These are phyloP conservation scores for Phytophthora pinifolia DNA, from an alignment of 352 stramenopile species.

Conservation along the genomic window DNA sequence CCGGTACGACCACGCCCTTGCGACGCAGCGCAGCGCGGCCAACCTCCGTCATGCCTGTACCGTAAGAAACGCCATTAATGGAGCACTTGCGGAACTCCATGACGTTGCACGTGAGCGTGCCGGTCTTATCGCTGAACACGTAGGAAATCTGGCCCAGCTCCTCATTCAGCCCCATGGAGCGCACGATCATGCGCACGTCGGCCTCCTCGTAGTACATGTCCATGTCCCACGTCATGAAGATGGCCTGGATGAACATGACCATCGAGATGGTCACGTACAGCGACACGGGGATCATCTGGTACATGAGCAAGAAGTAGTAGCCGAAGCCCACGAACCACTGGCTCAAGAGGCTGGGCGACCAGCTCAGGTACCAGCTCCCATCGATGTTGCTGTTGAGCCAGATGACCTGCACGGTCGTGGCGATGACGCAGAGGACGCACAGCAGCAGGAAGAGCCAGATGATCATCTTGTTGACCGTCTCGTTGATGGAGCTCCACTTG, in stretches of 20 bases:
- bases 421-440: constrained; percentile 52
- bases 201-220: constrained; percentile 92
- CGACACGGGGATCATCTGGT: constrained; percentile 97
- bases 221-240: constrained; percentile 92
- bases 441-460: constrained; percentile 75
- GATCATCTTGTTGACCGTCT: constrained; percentile 81
- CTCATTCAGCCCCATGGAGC: constrained; percentile 87
- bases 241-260: constrained; percentile 94
- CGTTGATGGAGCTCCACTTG: constrained; percentile 87
- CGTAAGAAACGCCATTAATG: constrained; percentile 92
- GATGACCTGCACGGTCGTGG: constrained; percentile 57
- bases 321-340: constrained; percentile 86
- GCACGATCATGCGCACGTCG: constrained; percentile 87
- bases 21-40: constrained; percentile 62
- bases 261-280: constrained; percentile 98
- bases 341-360: constrained; percentile 41
- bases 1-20: constrained; percentile 58
- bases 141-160: constrained; percentile 92
- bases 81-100: constrained; percentile 96
- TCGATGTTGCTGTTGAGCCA: constrained; percentile 61
- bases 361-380: constrained; percentile 52
- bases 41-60: constrained; percentile 85
- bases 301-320: constrained; percentile 95
- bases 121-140: constrained; percentile 93
- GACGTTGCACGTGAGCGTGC: constrained; percentile 93